Evolutionary conservation across 805 yeast species (phyloP), one percentile per base, ranked within the genome.

Genomic region (Sungouiella thailandica): DNA sequence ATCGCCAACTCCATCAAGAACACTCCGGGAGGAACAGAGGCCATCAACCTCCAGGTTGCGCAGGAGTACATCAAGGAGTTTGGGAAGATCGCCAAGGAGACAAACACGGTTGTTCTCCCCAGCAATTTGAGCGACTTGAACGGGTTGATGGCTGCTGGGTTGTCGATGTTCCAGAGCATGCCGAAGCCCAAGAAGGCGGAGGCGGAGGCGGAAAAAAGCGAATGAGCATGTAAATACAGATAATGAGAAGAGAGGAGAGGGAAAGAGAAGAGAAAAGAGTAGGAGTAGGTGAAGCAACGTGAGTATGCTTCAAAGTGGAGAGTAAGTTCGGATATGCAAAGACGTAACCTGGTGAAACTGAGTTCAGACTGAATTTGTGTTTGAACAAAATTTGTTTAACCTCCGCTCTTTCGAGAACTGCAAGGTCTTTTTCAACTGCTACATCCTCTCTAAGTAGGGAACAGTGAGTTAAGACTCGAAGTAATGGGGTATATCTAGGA

Each of bases 51-150:
- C 43, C 87, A 80, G 56, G 78, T 85, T 27, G 95, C 95, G 11
- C 89, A 83, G 53, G 83, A 80, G 52, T 85, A 85, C 55, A 83
- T 85, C 40, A 83, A 78, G 34, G 85, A 90, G 20, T 85, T 86
- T 53, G 81, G 83, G 31, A 79, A 84, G 48, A 67, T 85, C 49
- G 95, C 95, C 17, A 84, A 85, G 64, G 90, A 83, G 56, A 62
- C 81, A 20, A 85, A 83, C 51, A 82, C 93, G 1, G 70, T 86
- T 12, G 80, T 85, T 23, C 70, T 85, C 17, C 95, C 95, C 11
- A 72, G 87, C 8, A 80, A 80, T 36, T 59, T 85, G 54, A 80
- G 83, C 43, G 88, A 85, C 49, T 62, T 85, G 55, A 79, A 89
- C 31, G 68, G 77, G 17, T 71, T 81, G 65, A 80, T 85, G 60